A percentile compares a stretch with the other conserved stretches of the same genome.
These are phyloP conservation scores for Fusarium xylarioides DNA, from an alignment of 2,329 filamentous ascomycete genomes.

Conservation along the genomic window DNA sequence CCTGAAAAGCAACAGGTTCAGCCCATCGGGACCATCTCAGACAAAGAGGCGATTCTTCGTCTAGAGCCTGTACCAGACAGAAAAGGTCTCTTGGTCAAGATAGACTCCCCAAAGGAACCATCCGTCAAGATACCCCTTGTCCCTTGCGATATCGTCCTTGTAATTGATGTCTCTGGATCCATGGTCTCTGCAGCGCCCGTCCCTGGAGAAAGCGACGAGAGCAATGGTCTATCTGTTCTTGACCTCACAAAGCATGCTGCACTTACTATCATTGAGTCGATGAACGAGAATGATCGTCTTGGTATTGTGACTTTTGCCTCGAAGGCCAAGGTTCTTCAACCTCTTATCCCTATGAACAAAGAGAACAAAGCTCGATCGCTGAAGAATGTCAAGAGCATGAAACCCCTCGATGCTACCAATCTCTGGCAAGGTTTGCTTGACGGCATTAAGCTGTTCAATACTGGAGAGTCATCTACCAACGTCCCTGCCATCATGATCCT, in stretches of 20 bases:
- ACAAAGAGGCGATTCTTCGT: constrained; percentile 35
- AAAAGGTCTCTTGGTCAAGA: constrained; percentile 56
- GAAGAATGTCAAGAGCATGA: constrained; percentile 55
- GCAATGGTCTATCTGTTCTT: constrained; percentile 62
- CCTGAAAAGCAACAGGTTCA: background rate
- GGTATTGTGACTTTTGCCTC: constrained; percentile 65
- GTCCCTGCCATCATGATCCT: constrained; percentile 63
- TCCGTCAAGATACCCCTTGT: constrained; percentile 48
- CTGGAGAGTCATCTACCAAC: constrained; percentile 43
- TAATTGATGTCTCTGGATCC: constrained; percentile 68
- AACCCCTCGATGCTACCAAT: constrained; percentile 56
- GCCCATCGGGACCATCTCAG: background rate
- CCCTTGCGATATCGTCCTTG: constrained; percentile 68
- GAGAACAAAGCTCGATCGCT: constrained; percentile 55
- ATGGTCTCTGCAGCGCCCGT: constrained; percentile 61
- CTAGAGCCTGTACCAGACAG: constrained; percentile 52
- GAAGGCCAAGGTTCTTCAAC: constrained; percentile 54
- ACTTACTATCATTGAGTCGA: constrained; percentile 64
- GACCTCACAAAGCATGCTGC: constrained; percentile 70
- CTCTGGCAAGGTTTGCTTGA: constrained; percentile 65
- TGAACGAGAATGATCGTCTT: constrained; percentile 63
- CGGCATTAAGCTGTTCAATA: constrained; percentile 60
- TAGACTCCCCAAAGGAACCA: constrained; percentile 56
- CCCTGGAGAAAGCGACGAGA: constrained; percentile 56
- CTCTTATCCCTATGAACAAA: constrained; percentile 57